Evolutionary conservation across 768 basidiomycete species (phyloP).

Genomic region (Podaxis sp.): DNA sequence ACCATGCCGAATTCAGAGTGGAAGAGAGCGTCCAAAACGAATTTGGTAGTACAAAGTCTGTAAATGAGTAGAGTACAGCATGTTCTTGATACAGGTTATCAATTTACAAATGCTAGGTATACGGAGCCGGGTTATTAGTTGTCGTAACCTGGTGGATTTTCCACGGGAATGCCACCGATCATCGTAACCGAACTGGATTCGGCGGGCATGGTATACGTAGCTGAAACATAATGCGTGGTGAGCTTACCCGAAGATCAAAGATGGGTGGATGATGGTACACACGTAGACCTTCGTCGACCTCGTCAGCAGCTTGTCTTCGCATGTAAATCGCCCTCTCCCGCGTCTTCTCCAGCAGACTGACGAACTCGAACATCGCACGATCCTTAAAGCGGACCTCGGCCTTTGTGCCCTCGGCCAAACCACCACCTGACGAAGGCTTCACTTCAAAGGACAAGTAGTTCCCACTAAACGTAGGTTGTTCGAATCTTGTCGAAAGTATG

Average conservation of each 20-base stretch:
- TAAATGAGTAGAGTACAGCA: constrained; percentile 10
- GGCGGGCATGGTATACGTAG: constrained; percentile 45
- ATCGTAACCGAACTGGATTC: constrained; percentile 43
- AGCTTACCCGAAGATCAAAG: not conserved
- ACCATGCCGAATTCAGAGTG: not conserved
- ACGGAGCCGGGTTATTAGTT: not conserved
- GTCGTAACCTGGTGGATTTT: constrained; percentile 55
- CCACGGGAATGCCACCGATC: constrained; percentile 42
- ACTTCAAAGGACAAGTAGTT: constrained; percentile 71
- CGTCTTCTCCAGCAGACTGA: constrained; percentile 71
- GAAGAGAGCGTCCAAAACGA: not conserved
- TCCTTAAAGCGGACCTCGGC: constrained; percentile 70
- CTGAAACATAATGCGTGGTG: constrained; percentile 24
- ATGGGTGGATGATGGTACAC: constrained; percentile 27
- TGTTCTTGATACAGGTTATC: not conserved
- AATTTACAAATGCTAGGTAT: constrained; percentile 6
- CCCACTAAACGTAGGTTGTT: constrained; percentile 70
- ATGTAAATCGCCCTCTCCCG: constrained; percentile 75
- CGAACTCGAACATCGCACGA: constrained; percentile 72
- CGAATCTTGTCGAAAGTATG: constrained; percentile 68
- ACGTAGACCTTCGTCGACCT: constrained; percentile 58
- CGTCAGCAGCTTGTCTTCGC: constrained; percentile 58
- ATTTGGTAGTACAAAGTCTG: not conserved
- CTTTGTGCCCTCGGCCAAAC: constrained; percentile 60
- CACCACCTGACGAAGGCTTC: constrained; percentile 67